phyloP scores from a whole-genome alignment of 2,329 filamentous ascomycete genomes.

The Fusarium miscanthi region DNA sequence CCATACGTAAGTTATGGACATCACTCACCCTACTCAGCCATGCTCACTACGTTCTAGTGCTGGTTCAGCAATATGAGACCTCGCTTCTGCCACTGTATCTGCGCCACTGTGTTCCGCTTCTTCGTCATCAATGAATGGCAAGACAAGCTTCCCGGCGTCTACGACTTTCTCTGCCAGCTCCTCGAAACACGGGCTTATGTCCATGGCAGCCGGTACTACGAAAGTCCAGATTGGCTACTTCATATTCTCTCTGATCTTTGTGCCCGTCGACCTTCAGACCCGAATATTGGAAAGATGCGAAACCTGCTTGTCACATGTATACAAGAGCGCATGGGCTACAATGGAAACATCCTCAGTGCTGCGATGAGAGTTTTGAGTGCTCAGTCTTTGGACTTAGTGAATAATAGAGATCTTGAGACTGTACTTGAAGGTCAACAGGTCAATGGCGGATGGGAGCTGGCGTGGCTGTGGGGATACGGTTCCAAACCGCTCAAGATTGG shows the following conservation, averaged over 20 bases:
- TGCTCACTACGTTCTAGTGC: background rate
- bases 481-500: background rate
- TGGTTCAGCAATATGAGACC: background rate
- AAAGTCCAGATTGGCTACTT: slow-evolving; percentile 6
- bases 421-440: background rate
- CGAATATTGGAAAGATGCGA: background rate
- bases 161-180: background rate
- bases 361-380: background rate
- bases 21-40: rapidly evolving
- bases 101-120: slow-evolving; percentile 16
- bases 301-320: background rate
- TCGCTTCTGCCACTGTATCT: slow-evolving; percentile 5
- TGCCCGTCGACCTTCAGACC: background rate
- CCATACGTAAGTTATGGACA: background rate
- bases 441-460: slow-evolving; percentile 3
- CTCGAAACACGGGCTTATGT: slow-evolving; percentile 6
- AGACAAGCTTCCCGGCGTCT: background rate
- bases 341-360: background rate
- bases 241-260: slow-evolving; percentile 1
- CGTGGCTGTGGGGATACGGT: background rate
- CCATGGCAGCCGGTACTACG: slow-evolving; percentile 13
- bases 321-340: background rate
- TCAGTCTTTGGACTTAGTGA: background rate
- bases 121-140: background rate
- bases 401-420: background rate